Base-by-base conservation (phyloP, 441 rosid genomes). In the Adansonia grandidieri region DNA sequence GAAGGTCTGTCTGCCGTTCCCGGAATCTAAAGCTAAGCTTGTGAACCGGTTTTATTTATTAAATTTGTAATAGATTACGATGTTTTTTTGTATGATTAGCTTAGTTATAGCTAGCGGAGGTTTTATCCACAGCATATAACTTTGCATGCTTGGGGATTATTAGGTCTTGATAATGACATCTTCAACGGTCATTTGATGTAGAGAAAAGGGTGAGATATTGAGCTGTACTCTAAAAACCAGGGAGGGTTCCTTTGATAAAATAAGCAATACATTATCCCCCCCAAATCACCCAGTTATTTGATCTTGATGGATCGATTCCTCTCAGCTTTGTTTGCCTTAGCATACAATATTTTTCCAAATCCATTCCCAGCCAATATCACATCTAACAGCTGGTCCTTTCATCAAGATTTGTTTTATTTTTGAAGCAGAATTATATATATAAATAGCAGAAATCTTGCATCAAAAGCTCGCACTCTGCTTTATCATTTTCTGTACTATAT, bases 381-480 rank as follows among this genome's bases (percentile, higher is more conserved):
- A 70, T 70, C 74, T 70, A 24, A 51, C 14, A 24, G 58, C 73
- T 69, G 73, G 73, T 69, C 19, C 73, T 48, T 48, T 69, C 58
- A 11, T 48, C 19, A 69, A 48, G 61, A 28, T 72, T n/a, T 72
- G 50, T 37, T 54, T 37, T 28, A 28, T 4, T 56, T 51, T 37
- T 10, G 50, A 20, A 37, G 48, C 22, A 17, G 48, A 54, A 28
- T 62, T 13, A 62, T 62, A 28, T 13, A 24, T n/a, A 22, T 5
- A 37, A 32, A 32, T 32, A 32, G 37, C 42, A 50, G 37, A 24
- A 61, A 17, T 32, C 40, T 28, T 51, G 61, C 61, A 71, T 51
- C 74, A 14, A 51, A 51, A 71, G 74, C 74, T 70, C 45, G 44
- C 74, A 70, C 74, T 70, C 9, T 53, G 47, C 74, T 71, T 69